Evolutionary conservation across 768 basidiomycete species (phyloP), one percentile per base, ranked within the genome.

Genomic region (Termitomyces sp.): DNA sequence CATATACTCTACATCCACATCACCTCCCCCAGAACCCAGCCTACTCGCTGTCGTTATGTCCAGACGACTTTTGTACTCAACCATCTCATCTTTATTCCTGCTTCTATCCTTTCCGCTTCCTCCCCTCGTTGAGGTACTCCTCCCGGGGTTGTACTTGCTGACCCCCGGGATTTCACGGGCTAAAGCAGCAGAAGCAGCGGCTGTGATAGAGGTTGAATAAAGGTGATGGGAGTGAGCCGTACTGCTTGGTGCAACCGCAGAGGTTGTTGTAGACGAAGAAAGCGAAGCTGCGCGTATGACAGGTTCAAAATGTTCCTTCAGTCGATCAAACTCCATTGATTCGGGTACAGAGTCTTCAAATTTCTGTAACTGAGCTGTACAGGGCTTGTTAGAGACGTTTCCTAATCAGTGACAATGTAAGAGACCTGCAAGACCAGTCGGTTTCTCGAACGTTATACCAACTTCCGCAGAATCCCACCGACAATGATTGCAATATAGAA

Each of bases 261-360:
- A 72, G 55, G 71, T 67, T 50, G 80, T 74, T 67, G 82, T 78
- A 71, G 86, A 86, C 73, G 87, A 80, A 68, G 88, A 86, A 73
- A 84, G 78, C 60, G 87, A 83, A 61, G 90, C 86, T 79, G 89
- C 84, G 74, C 93, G 87, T 73, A 99, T 76, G 78, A 93, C 91
- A 57, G 93, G 91, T 71, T 98, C 97, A 77, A 98, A 95, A 73
- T 98, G 95, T 67, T 97, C 94, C 75, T 96, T 96, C 66, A 99
- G 73, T 61, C 89, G 84, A 65, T 99, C 97, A 68, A 97, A 95
- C 72, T 97, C 95, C 62, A 94, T 75, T 12, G 85, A 83, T 58
- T 92, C 93, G 10, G 89, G 86, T 0, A 88, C 88, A 26, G 88
- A 87, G 66, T 95, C 92, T 78, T 96, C 91, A 59, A 82, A 83